These are phyloP conservation scores for Trebouxiophyceae sp. DNA, from an alignment of 163 green algal species.

Conservation along the genomic window DNA sequence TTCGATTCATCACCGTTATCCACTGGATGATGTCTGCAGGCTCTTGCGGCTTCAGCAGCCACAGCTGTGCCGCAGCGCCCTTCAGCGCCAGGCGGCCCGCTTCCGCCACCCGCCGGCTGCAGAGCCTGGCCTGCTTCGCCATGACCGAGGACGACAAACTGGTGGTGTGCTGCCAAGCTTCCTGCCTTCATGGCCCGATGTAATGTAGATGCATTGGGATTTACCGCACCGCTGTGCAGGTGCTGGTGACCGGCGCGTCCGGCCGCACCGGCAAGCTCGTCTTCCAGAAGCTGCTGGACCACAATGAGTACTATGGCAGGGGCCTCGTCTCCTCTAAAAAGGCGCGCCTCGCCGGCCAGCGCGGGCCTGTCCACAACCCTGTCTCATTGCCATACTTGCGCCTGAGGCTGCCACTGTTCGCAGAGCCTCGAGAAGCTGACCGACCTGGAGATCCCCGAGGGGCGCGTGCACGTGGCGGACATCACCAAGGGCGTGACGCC, in stretches of 20 bases:
- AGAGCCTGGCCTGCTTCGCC: neutral
- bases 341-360: constrained; percentile 2
- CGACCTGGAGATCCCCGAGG: neutral
- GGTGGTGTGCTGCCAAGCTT: too few relatives aligned
- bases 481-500: constrained; percentile 13
- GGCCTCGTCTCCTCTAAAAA: constrained; percentile 25
- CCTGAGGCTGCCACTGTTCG: neutral
- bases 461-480: constrained; percentile 23
- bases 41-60: too few relatives aligned
- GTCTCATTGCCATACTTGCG: neutral
- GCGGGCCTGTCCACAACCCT: too few relatives aligned
- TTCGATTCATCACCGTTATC: too few relatives aligned
- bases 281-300: constrained; percentile 34
- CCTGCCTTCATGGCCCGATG: neutral
- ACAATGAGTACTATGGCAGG: constrained; percentile 11
- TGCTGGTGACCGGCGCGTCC: constrained; percentile 44
- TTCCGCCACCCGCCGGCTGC: too few relatives aligned
- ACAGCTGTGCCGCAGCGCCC: neutral
- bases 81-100: too few relatives aligned
- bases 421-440: constrained; percentile 15
- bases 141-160: neutral
- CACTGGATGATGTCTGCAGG: too few relatives aligned
- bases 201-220: neutral
- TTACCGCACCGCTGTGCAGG: constrained; percentile 12
- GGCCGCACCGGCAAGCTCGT: constrained; percentile 39